Percentiles rank a stretch among this genome's conserved stretches.
phyloP scores from a whole-genome alignment of 2,329 filamentous ascomycete species.

The Pseudohalonectria lignicola region DNA sequence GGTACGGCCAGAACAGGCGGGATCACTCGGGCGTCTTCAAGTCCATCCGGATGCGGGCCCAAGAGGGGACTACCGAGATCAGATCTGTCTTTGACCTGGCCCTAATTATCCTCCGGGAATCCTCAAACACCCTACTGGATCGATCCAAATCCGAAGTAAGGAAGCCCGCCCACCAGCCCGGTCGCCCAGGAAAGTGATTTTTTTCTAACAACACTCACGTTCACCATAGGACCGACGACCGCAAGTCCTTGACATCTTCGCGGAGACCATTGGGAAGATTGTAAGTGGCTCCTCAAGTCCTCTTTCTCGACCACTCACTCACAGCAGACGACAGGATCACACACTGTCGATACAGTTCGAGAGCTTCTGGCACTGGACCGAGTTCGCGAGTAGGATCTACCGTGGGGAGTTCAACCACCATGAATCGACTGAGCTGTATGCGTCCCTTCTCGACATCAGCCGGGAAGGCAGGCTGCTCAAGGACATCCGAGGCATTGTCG shows the following conservation, averaged over 20 bases:
- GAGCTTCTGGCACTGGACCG: slow-evolving; percentile 23
- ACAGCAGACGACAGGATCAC: slow-evolving; percentile 10
- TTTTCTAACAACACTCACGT: too few species aligned
- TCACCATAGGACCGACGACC: slow-evolving; percentile 13
- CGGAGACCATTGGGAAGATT: slow-evolving; percentile 26
- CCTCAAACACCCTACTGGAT: slow-evolving; percentile 27
- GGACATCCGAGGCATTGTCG: slow-evolving; percentile 33
- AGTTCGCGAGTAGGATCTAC: slow-evolving; percentile 11
- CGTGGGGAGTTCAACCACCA: slow-evolving; percentile 4
- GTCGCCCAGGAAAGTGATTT: too few species aligned
- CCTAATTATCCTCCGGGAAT: slow-evolving; percentile 28
- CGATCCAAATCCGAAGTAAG: slow-evolving; percentile 13
- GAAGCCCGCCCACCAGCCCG: too few species aligned
- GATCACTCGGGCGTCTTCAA: slow-evolving; percentile 28
- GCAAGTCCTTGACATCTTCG: slow-evolving; percentile 28
- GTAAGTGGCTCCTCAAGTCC: too few species aligned
- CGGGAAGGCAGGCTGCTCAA: slow-evolving; percentile 27
- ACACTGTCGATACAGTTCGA: slow-evolving; percentile 26
- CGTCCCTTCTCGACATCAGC: slow-evolving; percentile 26
- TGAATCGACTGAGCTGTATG: slow-evolving; percentile 7
- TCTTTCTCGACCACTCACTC: too few species aligned
- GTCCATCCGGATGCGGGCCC: slow-evolving; percentile 21
- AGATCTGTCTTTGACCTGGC: slow-evolving; percentile 27
- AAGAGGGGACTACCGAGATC: slow-evolving; percentile 13
- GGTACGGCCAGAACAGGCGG: slow-evolving; percentile 28